Evolutionary conservation across 257 asterid species (phyloP).

Genomic region (Leonotis leonurus): DNA sequence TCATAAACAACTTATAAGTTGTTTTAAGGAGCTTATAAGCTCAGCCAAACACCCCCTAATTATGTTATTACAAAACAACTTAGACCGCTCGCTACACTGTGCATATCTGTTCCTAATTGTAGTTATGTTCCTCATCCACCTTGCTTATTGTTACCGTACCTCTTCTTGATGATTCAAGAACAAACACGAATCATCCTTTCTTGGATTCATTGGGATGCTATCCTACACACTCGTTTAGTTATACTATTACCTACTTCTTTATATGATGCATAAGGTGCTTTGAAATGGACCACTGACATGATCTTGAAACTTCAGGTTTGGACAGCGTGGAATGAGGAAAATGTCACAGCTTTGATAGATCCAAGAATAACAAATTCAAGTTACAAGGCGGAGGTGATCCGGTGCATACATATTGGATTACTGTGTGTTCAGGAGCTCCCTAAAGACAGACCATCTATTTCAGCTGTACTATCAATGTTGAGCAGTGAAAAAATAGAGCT

Average conservation of each 20-base stretch:
- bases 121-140: no score
- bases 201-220: no score
- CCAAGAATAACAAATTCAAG: conserved; percentile 23
- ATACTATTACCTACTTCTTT: background rate
- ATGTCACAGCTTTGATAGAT: conserved; percentile 23
- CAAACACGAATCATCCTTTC: no score
- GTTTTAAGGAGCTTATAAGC: no score
- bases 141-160: no score
- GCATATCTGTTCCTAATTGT: no score
- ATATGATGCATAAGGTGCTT: background rate
- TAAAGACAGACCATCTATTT: conserved; percentile 44
- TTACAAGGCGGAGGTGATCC: conserved; percentile 24
- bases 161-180: no score
- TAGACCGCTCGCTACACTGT: no score
- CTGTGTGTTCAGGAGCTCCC: conserved; percentile 63
- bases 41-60: no score
- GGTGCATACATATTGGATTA: conserved; percentile 56
- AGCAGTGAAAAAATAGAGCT: conserved; percentile 40
- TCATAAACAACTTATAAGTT: no score
- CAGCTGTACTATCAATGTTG: conserved; percentile 46
- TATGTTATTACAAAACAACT: no score
- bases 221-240: background rate
- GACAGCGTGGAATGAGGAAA: conserved; percentile 44
- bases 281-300: background rate
- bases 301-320: conserved; percentile 31